A percentile compares a stretch with the other conserved stretches of the same genome.
These are phyloP conservation scores for Drechmeria coniospora DNA, from an alignment of 2,329 filamentous ascomycete genomes.

Conservation along the genomic window DNA sequence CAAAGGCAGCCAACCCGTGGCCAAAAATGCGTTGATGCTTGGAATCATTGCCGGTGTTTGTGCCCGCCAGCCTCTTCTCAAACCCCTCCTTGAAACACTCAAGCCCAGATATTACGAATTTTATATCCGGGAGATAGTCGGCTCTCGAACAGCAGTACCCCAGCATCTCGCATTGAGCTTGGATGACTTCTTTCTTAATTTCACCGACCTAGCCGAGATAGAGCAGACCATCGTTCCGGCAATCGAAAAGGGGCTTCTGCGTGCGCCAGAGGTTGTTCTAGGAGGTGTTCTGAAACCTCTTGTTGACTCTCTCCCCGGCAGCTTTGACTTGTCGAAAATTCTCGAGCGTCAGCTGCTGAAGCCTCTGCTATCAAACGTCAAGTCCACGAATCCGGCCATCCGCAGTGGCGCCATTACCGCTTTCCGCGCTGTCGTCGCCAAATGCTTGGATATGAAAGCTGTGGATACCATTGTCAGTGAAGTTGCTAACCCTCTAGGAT, in stretches of 20 bases:
- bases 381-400: slow-evolving; percentile 71
- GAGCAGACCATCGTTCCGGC: slow-evolving; percentile 72
- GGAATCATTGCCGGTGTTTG: slow-evolving; percentile 81
- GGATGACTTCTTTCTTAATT: slow-evolving; percentile 67
- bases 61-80: slow-evolving; percentile 50
- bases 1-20: slow-evolving; percentile 47
- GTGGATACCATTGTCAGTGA: slow-evolving; percentile 62
- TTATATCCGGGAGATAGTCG: slow-evolving; percentile 72
- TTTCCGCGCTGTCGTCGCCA: slow-evolving; percentile 53
- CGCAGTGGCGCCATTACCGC: slow-evolving; percentile 60
- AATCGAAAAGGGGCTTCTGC: slow-evolving; percentile 75
- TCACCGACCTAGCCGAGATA: no score
- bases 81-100: slow-evolving; percentile 41
- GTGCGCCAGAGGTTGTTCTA: slow-evolving; percentile 80
- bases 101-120: slow-evolving; percentile 68
- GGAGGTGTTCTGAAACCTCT: slow-evolving; percentile 64
- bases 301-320: slow-evolving; percentile 49
- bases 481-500: slow-evolving; percentile 62
- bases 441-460: slow-evolving; percentile 39
- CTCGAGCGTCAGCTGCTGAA: slow-evolving; percentile 64
- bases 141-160: slow-evolving; percentile 58
- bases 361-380: slow-evolving; percentile 75
- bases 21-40: slow-evolving; percentile 62
- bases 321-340: slow-evolving; percentile 63
- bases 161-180: slow-evolving; percentile 58